phyloP scores from a whole-genome alignment of 805 yeast genomes.

The Groenewaldozyma salmanticensis region DNA sequence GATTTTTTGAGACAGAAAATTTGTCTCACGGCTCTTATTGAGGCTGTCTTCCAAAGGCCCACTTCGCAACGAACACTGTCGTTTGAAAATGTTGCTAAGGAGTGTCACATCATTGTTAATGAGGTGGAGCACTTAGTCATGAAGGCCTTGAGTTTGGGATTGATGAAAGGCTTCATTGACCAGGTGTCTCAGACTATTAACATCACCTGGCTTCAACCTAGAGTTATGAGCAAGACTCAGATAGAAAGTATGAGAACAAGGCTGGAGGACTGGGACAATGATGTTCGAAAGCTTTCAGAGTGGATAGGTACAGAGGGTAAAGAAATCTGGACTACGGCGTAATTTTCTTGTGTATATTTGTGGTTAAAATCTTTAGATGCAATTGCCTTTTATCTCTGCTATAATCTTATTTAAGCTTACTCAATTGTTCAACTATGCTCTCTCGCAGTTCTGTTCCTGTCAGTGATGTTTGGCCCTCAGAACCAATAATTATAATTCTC shows the following conservation, averaged over 20 bases:
- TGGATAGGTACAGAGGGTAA: slow-evolving; percentile 54
- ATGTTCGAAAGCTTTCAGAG: slow-evolving; percentile 55
- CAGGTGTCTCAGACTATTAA: slow-evolving; percentile 72
- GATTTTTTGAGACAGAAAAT: slow-evolving; percentile 79
- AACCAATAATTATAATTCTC: slow-evolving; percentile 16
- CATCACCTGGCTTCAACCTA: slow-evolving; percentile 92
- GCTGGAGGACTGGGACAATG: slow-evolving; percentile 66
- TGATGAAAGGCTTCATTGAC: slow-evolving; percentile 84
- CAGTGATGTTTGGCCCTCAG: not conserved
- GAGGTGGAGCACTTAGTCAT: slow-evolving; percentile 86
- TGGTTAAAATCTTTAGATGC: not conserved
- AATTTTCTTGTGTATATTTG: slow-evolving; percentile 2
- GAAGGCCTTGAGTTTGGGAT: slow-evolving; percentile 77
- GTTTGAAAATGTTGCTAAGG: slow-evolving; percentile 63
- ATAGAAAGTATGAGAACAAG: slow-evolving; percentile 65
- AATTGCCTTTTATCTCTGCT: too few relatives aligned
- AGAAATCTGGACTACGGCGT: slow-evolving; percentile 48
- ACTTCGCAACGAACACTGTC: slow-evolving; percentile 64
- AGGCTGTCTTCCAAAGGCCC: slow-evolving; percentile 69
- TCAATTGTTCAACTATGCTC: not conserved
- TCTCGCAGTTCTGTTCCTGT: too few relatives aligned
- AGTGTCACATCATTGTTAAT: slow-evolving; percentile 55
- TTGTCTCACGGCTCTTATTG: slow-evolving; percentile 84
- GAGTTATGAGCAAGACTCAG: slow-evolving; percentile 78
- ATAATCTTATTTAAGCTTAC: not conserved